Base-by-base conservation (phyloP, 345 rosid genomes). In the Eutrema japonicum region DNA sequence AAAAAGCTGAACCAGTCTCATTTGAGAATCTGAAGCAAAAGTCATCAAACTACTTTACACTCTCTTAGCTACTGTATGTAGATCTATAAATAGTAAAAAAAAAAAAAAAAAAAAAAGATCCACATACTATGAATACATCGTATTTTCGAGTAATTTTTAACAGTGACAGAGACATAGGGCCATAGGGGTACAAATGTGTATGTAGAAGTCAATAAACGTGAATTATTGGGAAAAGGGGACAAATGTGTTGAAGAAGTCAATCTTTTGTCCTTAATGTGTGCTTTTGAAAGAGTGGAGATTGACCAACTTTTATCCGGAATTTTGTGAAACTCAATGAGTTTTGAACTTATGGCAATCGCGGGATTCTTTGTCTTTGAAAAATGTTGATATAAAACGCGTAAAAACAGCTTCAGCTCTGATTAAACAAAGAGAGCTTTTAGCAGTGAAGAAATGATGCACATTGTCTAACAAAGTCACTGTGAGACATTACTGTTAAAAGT, bases 241-340 rank as follows among this genome's bases (percentile, higher is more conserved):
- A 74, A 8, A 10, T 50, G 51, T 61, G 62, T 14, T 4, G 41
- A 61, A 16, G 74, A 75, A 53, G 74, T 75, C 70, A 75, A 68
- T 30, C 12, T 75, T 61, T 75, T 60, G 79, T 61, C 79, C 64
- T 60, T 61, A 68, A 54, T 68, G 74, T 22, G 70, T 53, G 50
- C 72, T 68, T 75, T 68, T 46, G 50, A 68, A 53, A 62, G 48
- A 61, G 74, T 43, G 79, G 22, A 45, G 64, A 53, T 8, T 35
- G 79, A 75, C 27, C 66, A 56, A 46, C 47, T 7, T 56, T 64
- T 37, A 37, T 11, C 77, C 67, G 37, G 30, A 41, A 7, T 2
- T 64, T 53, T 54, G 46, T 38, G 53, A 40, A 35, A 8, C 10
- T 49, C 51, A 14, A 63, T 47, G 57, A 56, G 51, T 66, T 56